Conservation (phyloP, 1,139 yeast species). For the Zhuliangozyma blackwelliae region DNA sequence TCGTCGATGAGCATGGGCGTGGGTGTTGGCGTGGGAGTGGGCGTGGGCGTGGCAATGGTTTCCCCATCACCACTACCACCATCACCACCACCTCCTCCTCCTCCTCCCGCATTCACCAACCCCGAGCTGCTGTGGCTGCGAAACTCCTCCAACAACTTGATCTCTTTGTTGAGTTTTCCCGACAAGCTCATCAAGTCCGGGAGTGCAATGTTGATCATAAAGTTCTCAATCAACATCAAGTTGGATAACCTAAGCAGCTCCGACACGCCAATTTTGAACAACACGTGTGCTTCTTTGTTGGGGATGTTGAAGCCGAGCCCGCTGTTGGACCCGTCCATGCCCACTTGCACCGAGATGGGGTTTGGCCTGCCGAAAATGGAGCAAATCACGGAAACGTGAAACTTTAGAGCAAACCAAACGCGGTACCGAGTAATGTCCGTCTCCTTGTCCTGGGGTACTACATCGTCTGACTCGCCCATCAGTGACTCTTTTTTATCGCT, state of each 20-base stretch:
- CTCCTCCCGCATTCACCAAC: not conserved
- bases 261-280: conserved; percentile 43
- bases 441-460: conserved; percentile 17
- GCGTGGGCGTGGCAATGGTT: conserved; percentile 2
- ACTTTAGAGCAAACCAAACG: conserved; percentile 49
- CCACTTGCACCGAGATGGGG: conserved; percentile 50
- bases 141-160: conserved; percentile 24
- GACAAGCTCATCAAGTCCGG: conserved; percentile 38
- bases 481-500: conserved; percentile 5
- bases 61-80: not conserved
- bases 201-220: conserved; percentile 42
- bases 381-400: conserved; percentile 45
- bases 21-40: not conserved
- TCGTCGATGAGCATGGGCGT: conserved; percentile 4
- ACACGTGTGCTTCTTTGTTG: conserved; percentile 24
- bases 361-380: conserved; percentile 54
- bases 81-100: not conserved
- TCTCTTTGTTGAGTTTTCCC: conserved; percentile 38
- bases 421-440: conserved; percentile 35
- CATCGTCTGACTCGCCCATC: conserved; percentile 4
- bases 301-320: conserved; percentile 7
- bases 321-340: conserved; percentile 29
- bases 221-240: conserved; percentile 49
- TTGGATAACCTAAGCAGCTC: conserved; percentile 49
- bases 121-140: not conserved